phyloP scores from a whole-genome alignment of 495 filamentous ascomycete genomes.

The Aspergillus haitiensis region DNA sequence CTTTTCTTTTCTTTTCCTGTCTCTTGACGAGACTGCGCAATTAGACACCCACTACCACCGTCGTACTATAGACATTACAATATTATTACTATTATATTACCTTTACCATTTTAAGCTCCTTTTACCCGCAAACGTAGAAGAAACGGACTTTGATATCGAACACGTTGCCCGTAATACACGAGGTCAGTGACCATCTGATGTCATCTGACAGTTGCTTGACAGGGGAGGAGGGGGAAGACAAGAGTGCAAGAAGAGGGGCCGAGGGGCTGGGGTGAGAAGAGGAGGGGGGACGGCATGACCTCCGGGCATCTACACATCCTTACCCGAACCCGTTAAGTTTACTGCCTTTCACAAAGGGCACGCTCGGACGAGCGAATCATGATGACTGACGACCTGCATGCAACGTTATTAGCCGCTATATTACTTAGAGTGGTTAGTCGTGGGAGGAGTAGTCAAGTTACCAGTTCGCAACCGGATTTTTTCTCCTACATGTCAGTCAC shows the following conservation, averaged over 20 bases:
- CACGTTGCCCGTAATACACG: not conserved
- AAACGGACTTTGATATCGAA: not conserved
- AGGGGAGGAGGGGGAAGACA: too few relatives aligned
- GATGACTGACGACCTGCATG: not conserved
- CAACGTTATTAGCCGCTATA: conserved; percentile 4
- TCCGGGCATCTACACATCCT: not conserved
- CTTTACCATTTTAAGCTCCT: not conserved
- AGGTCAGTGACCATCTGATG: not conserved
- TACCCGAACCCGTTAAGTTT: not conserved
- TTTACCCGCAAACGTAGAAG: not conserved
- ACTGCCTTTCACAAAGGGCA: not conserved
- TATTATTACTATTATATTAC: not conserved
- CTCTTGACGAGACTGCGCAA: not conserved
- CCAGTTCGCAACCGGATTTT: too few relatives aligned
- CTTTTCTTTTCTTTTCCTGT: not conserved
- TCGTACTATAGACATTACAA: conserved; percentile 21
- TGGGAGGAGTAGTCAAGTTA: not conserved
- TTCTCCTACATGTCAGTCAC: too few relatives aligned
- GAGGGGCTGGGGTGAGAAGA: too few relatives aligned
- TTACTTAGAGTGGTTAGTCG: not conserved
- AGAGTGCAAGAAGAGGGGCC: too few relatives aligned
- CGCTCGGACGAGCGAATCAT: not conserved
- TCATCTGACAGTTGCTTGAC: conserved; percentile 1
- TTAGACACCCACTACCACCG: conserved; percentile 21
- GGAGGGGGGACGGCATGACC: too few relatives aligned